phyloP scores from a whole-genome alignment of 768 basidiomycete species.

The Naganishia friedmannii region DNA sequence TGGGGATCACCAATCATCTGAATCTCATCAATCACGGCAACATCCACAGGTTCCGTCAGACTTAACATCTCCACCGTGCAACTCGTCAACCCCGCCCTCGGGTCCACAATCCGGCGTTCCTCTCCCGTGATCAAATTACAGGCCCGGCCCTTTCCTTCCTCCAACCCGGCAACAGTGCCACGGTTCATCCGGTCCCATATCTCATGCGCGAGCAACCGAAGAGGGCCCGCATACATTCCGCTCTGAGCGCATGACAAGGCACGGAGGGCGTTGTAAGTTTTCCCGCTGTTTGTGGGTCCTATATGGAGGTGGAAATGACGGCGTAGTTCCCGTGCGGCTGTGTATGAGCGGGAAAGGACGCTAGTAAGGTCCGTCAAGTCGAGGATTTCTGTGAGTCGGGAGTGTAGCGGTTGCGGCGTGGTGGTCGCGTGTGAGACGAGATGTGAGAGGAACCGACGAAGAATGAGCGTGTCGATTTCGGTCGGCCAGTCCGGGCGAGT shows the following conservation, averaged over 20 bases:
- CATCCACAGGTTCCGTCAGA: slow-evolving; percentile 57
- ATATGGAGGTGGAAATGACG: slow-evolving; percentile 91
- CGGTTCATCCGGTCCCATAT: slow-evolving; percentile 86
- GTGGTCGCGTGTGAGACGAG: neutral
- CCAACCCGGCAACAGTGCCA: slow-evolving; percentile 74
- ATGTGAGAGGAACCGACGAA: slow-evolving; percentile 37
- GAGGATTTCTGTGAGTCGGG: slow-evolving; percentile 33
- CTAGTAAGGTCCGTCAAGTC: slow-evolving; percentile 42
- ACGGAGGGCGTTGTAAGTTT: slow-evolving; percentile 87
- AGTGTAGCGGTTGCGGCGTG: neutral
- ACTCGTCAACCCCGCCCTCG: slow-evolving; percentile 61
- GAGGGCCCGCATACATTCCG: slow-evolving; percentile 85
- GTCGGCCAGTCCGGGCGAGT: slow-evolving; percentile 34
- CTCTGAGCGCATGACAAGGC: slow-evolving; percentile 71
- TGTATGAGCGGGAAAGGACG: slow-evolving; percentile 34
- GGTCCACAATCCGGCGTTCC: slow-evolving; percentile 70
- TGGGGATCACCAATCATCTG: slow-evolving; percentile 82
- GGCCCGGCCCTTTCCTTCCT: slow-evolving; percentile 60
- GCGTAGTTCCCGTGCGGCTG: slow-evolving; percentile 60
- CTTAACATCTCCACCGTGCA: slow-evolving; percentile 93
- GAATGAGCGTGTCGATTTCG: slow-evolving; percentile 39
- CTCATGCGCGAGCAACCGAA: slow-evolving; percentile 90
- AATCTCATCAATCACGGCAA: slow-evolving; percentile 94
- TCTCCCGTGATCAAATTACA: slow-evolving; percentile 94
- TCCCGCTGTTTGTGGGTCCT: slow-evolving; percentile 95